A percentile compares a stretch with the other conserved stretches of the same genome.
Conservation (phyloP, 176 grass and related monocot genomes). For the Microstegium vimineum region DNA sequence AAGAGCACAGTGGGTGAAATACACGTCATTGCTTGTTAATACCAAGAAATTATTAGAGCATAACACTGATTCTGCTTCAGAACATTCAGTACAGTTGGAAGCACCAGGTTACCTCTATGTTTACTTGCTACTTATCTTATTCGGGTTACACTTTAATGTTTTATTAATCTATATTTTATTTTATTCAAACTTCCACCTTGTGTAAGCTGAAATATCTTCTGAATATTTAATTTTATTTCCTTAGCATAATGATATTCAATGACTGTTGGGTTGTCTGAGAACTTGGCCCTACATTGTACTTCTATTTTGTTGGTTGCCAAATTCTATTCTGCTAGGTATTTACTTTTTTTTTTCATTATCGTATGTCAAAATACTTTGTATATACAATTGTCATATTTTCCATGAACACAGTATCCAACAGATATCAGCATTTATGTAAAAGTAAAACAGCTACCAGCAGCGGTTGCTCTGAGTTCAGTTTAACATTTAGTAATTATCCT, state of each 20-base stretch:
- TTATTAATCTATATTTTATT: neutral
- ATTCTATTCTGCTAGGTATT: slow-evolving; percentile 6
- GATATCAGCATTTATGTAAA: neutral
- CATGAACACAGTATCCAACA: neutral
- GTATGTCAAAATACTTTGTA: slow-evolving; percentile 3
- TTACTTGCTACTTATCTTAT: slow-evolving; percentile 8
- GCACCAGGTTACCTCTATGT: slow-evolving; percentile 37
- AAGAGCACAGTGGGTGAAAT: slow-evolving; percentile 77
- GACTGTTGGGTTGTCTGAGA: neutral
- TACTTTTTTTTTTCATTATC: slow-evolving; percentile 2
- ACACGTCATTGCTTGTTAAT: slow-evolving; percentile 63
- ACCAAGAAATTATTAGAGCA: slow-evolving; percentile 33
- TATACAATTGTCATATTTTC: slow-evolving; percentile 6
- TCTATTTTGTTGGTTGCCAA: neutral
- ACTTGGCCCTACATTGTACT: neutral
- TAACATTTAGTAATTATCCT: neutral
- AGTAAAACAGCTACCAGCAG: neutral
- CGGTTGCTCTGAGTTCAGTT: neutral
- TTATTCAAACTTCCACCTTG: slow-evolving; percentile 2
- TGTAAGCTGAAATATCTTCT: slow-evolving; percentile 5
- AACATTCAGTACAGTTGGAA: slow-evolving; percentile 26
- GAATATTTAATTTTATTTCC: neutral
- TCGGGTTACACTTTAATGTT: neutral
- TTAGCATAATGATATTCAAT: neutral
- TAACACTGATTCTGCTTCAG: slow-evolving; percentile 27